Evolutionary conservation across 208 protist genomes (phyloP).

Genomic region (Wallacemonas collosoma): DNA sequence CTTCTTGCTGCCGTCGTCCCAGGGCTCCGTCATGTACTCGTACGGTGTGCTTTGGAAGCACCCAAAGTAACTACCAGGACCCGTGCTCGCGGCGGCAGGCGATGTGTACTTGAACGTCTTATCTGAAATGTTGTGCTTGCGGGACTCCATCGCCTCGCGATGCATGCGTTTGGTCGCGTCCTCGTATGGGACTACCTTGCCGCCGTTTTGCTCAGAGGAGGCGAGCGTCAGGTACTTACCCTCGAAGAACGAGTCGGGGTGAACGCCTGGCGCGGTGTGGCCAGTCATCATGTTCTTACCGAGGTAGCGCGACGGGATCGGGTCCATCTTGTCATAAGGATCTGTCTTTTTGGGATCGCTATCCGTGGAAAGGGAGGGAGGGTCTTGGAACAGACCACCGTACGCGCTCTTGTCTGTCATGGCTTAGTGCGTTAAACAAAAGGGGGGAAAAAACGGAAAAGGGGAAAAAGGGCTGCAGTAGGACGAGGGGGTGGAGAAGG

Average conservation of each 20-base stretch:
- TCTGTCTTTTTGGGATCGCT: slow-evolving; percentile 75
- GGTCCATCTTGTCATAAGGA: slow-evolving; percentile 79
- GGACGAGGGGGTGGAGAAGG: neutral
- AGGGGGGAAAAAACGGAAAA: slow-evolving; percentile 18
- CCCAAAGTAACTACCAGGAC: slow-evolving; percentile 83
- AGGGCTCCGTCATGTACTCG: slow-evolving; percentile 77
- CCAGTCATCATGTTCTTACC: slow-evolving; percentile 72
- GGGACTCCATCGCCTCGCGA: slow-evolving; percentile 25
- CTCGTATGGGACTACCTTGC: slow-evolving; percentile 61
- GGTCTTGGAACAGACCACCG: slow-evolving; percentile 87
- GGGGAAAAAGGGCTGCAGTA: slow-evolving; percentile 5
- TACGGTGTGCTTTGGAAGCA: slow-evolving; percentile 79
- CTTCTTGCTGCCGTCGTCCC: slow-evolving; percentile 45
- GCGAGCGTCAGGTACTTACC: slow-evolving; percentile 82
- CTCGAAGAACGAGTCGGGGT: slow-evolving; percentile 67
- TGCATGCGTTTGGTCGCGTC: slow-evolving; percentile 22
- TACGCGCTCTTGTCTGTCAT: slow-evolving; percentile 85
- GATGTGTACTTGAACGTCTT: slow-evolving; percentile 77
- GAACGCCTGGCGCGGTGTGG: slow-evolving; percentile 36
- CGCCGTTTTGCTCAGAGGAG: slow-evolving; percentile 72
- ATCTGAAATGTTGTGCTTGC: slow-evolving; percentile 54
- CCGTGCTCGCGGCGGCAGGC: slow-evolving; percentile 70
- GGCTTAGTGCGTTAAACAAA: neutral
- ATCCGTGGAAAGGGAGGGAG: slow-evolving; percentile 69
- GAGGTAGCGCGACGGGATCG: slow-evolving; percentile 78